These are phyloP conservation scores for Ensete glaucum DNA, from an alignment of 176 grass and related monocot genomes.

Conservation along the genomic window DNA sequence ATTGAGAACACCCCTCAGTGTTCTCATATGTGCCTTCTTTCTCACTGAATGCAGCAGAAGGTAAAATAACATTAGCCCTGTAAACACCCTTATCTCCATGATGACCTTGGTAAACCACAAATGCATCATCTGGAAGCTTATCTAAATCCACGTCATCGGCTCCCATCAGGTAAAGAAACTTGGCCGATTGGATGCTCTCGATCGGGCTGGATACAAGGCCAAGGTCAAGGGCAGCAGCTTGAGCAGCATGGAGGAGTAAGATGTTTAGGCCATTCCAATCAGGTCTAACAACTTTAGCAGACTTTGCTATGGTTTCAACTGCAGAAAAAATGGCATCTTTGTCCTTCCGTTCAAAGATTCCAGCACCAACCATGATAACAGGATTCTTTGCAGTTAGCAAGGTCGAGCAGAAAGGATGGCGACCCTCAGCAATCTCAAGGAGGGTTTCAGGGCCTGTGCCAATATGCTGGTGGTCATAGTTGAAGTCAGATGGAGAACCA, in stretches of 20 bases:
- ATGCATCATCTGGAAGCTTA: constrained; percentile 77
- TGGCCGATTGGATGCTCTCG: constrained; percentile 50
- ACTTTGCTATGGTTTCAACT: constrained; percentile 64
- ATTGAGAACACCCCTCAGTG: constrained; percentile 85
- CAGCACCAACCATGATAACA: constrained; percentile 80
- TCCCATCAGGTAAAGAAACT: constrained; percentile 96
- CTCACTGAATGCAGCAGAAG: constrained; percentile 92
- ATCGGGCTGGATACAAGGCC: constrained; percentile 62
- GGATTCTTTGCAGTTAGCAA: constrained; percentile 77
- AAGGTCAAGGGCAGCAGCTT: constrained; percentile 90
- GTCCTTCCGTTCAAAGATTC: constrained; percentile 74
- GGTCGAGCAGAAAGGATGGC: constrained; percentile 70
- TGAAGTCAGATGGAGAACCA: constrained; percentile 69
- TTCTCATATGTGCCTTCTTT: constrained; percentile 98
- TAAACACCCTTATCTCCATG: constrained; percentile 92
- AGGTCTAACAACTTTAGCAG: constrained; percentile 54
- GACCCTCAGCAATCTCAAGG: constrained; percentile 60
- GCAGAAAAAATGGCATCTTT: constrained; percentile 60
- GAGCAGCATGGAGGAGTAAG: constrained; percentile 80
- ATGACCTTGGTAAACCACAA: constrained; percentile 96
- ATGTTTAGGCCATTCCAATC: constrained; percentile 93
- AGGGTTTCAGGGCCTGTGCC: constrained; percentile 74
- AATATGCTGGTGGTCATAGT: constrained; percentile 80
- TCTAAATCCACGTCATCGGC: constrained; percentile 80
- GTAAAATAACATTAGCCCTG: constrained; percentile 78